phyloP scores from a whole-genome alignment of 2,329 filamentous ascomycete genomes.

The Diaporthe eres region DNA sequence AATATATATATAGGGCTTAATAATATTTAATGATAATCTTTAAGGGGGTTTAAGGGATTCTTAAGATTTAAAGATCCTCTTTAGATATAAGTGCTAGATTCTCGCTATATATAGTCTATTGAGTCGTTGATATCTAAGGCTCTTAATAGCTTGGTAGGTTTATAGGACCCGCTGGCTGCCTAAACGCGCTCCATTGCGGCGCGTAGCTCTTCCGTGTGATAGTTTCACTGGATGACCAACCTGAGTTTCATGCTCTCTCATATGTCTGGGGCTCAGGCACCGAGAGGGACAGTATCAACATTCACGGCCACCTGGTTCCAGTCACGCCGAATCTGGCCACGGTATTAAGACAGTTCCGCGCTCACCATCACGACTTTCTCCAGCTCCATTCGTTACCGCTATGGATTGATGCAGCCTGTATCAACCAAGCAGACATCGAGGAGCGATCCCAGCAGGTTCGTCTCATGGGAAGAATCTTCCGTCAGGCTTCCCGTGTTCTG shows the following conservation, averaged over 20 bases:
- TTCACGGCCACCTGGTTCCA: neutral
- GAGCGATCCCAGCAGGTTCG: constrained; percentile 33
- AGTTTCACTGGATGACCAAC: neutral
- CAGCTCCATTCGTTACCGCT: constrained; percentile 2
- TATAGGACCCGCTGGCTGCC: too few relatives aligned
- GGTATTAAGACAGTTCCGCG: neutral
- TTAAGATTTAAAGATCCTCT: too few relatives aligned
- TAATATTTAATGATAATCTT: too few relatives aligned
- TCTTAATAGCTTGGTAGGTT: too few relatives aligned
- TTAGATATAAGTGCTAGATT: too few relatives aligned
- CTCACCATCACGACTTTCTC: neutral
- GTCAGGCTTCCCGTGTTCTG: neutral
- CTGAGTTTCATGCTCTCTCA: neutral
- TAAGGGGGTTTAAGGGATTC: too few relatives aligned
- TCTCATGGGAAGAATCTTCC: constrained; percentile 31
- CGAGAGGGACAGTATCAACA: neutral
- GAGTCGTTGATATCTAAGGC: too few relatives aligned
- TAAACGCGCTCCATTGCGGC: too few relatives aligned
- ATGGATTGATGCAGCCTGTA: constrained; percentile 38
- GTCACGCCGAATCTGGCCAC: constrained; percentile 18
- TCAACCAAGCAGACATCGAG: constrained; percentile 31
- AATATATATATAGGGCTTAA: too few relatives aligned
- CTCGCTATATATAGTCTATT: too few relatives aligned
- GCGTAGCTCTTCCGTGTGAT: too few relatives aligned
- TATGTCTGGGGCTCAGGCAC: neutral